Percentiles rank a stretch among this genome's conserved stretches.
phyloP scores from a whole-genome alignment of 2,329 filamentous ascomycete genomes.

The Dactylellina sp. region DNA sequence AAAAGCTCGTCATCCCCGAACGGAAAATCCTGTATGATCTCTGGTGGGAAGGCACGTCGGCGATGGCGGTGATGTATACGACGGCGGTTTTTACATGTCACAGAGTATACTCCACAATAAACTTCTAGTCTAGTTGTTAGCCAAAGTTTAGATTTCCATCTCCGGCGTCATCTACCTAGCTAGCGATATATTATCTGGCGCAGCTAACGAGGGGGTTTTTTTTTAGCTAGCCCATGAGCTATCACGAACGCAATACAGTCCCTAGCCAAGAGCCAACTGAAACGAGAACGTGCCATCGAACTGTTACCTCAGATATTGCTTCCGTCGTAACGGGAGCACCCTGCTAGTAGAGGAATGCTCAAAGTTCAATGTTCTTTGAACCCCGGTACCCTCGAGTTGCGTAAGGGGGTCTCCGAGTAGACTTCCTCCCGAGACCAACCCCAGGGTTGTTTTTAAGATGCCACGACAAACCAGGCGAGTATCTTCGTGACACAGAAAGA shows the following conservation, averaged over 20 bases:
- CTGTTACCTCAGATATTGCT: conserved; percentile 2
- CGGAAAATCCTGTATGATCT: background rate
- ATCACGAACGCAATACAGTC: conserved; percentile 9
- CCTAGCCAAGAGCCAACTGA: background rate
- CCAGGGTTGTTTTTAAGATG: no score
- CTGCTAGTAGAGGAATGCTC: background rate
- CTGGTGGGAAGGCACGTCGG: conserved; percentile 42
- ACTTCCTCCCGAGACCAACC: no score
- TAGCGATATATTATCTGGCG: no score
- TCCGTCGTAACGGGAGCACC: conserved; percentile 4
- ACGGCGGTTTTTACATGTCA: background rate
- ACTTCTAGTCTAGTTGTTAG: no score
- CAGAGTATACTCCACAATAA: no score
- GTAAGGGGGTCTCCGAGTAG: no score
- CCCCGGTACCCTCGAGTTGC: no score
- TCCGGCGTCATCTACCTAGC: conserved; percentile 12
- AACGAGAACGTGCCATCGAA: conserved; percentile 7
- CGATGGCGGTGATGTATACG: conserved; percentile 22
- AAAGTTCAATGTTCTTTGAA: no score
- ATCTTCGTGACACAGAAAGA: conserved; percentile 29
- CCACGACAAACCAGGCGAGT: no score
- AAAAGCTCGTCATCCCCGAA: conserved; percentile 42
- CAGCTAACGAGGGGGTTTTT: no score
- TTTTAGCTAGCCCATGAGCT: background rate
- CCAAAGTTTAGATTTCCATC: conserved; percentile 25